Evolutionary conservation across 2,329 filamentous ascomycete species (phyloP).

Genomic region (Apiospora rasikravindrae): DNA sequence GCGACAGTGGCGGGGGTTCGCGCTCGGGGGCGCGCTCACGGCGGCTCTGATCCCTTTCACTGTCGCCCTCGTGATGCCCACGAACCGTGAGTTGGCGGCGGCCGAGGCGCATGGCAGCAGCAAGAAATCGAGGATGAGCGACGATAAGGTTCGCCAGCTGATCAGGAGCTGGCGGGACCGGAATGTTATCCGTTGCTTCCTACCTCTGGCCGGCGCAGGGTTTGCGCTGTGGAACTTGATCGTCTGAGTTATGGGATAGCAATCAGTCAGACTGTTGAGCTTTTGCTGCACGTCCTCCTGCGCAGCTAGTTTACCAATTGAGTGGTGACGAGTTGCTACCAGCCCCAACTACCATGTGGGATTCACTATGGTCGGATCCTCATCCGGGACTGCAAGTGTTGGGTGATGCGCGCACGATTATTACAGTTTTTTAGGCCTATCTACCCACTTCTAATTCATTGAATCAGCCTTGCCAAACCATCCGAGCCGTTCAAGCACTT

Average conservation of each 20-base stretch:
- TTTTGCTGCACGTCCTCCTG: neutral
- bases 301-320: neutral
- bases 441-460: neutral
- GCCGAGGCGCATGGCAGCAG: conserved; percentile 24
- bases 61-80: conserved; percentile 27
- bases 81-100: conserved; percentile 27
- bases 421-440: neutral
- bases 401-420: neutral
- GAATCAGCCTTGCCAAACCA: conserved; percentile 1
- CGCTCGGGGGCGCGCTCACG: conserved; percentile 28
- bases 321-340: neutral
- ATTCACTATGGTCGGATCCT: neutral
- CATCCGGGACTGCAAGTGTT: neutral
- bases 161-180: conserved; percentile 35
- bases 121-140: conserved; percentile 26
- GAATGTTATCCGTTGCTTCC: conserved; percentile 32
- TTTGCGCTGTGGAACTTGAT: conserved; percentile 37
- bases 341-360: neutral
- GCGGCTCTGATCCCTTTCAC: conserved; percentile 31
- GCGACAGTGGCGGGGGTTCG: conserved; percentile 33
- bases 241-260: conserved; percentile 20
- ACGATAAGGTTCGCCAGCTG: conserved; percentile 32
- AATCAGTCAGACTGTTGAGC: neutral
- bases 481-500: neutral
- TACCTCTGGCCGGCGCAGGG: conserved; percentile 37